phyloP scores from a whole-genome alignment of 2,329 filamentous ascomycete genomes.

The Aurifilum marmelostoma region DNA sequence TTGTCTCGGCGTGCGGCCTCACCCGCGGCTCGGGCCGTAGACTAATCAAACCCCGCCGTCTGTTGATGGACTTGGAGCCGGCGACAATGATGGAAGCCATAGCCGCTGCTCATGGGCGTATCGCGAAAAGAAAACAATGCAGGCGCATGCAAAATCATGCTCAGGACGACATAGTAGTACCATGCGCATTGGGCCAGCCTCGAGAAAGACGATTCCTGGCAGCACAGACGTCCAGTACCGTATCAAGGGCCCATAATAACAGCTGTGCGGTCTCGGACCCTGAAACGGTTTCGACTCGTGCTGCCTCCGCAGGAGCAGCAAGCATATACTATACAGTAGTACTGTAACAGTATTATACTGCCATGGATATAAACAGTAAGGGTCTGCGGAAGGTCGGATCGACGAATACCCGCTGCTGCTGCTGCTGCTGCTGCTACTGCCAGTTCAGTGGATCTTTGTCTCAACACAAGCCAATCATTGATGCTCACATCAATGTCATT shows the following conservation, averaged over 20 bases:
- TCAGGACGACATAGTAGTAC: not conserved
- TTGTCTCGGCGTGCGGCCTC: not conserved
- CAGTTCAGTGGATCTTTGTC: too few relatives aligned
- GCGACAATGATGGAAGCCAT: slow-evolving; percentile 4
- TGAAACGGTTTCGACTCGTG: slow-evolving; percentile 1
- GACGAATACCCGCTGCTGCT: too few relatives aligned
- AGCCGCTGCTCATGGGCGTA: not conserved
- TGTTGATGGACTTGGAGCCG: not conserved
- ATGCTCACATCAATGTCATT: too few relatives aligned
- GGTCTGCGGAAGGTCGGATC: too few relatives aligned
- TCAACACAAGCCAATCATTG: too few relatives aligned
- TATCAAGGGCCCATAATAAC: not conserved
- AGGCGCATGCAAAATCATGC: not conserved
- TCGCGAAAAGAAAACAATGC: not conserved
- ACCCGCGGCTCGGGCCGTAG: not conserved
- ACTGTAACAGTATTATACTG: too few relatives aligned
- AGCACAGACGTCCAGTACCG: not conserved
- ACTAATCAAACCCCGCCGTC: not conserved
- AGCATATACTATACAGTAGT: too few relatives aligned
- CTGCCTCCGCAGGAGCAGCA: not conserved
- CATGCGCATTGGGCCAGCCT: not conserved
- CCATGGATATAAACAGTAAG: too few relatives aligned
- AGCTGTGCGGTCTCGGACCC: not conserved
- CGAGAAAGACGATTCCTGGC: not conserved
- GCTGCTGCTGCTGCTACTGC: too few relatives aligned